Conservation (phyloP, 371 early-diverging fungal species). For the Lichtheimia ramosa region DNA sequence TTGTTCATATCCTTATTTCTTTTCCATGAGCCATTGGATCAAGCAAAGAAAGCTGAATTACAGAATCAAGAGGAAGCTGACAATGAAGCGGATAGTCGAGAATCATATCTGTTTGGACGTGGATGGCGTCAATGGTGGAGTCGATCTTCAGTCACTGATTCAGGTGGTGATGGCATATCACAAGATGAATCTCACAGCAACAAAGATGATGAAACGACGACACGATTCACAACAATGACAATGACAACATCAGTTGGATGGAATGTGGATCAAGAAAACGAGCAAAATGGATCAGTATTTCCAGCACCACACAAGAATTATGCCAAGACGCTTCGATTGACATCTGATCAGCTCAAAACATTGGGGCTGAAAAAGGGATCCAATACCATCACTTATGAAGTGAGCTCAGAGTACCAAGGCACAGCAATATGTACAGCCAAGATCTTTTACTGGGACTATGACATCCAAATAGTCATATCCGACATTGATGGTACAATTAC, state of each 20-base stretch:
- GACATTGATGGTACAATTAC: slow-evolving; percentile 99
- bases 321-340: slow-evolving; percentile 88
- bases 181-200: slow-evolving; percentile 1
- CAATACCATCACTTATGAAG: slow-evolving; percentile 91
- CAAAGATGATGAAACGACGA: slow-evolving; percentile 11
- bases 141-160: slow-evolving; percentile 40
- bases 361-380: slow-evolving; percentile 85
- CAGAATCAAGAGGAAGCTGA: neutral
- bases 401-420: slow-evolving; percentile 75
- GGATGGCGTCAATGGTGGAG: slow-evolving; percentile 57
- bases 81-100: slow-evolving; percentile 27
- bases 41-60: neutral
- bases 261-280: slow-evolving; percentile 26
- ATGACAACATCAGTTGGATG: slow-evolving; percentile 45
- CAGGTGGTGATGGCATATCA: slow-evolving; percentile 6
- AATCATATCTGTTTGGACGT: slow-evolving; percentile 38
- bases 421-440: slow-evolving; percentile 79
- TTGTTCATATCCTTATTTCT: slow-evolving; percentile 55
- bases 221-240: slow-evolving; percentile 43
- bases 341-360: slow-evolving; percentile 86
- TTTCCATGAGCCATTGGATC: slow-evolving; percentile 33
- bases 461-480: slow-evolving; percentile 92
- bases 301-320: slow-evolving; percentile 48
- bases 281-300: no score
- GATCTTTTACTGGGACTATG: slow-evolving; percentile 89